Conservation (phyloP, 2,329 filamentous ascomycete genomes). For the Trichoderma harzianum region DNA sequence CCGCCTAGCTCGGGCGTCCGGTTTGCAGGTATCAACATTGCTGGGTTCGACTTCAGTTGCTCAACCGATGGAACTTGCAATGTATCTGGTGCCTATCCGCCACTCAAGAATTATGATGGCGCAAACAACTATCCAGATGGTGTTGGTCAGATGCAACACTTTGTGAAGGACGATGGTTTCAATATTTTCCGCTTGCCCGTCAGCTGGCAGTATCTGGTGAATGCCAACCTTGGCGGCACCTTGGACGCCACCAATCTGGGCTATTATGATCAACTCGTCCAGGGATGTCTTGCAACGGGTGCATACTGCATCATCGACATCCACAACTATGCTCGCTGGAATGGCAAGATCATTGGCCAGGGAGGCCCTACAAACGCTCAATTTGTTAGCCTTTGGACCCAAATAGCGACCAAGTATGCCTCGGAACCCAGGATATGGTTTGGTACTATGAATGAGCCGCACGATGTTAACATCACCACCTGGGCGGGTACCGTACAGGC, state of each 20-base stretch:
- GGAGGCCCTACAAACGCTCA: slow-evolving; percentile 57
- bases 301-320: slow-evolving; percentile 55
- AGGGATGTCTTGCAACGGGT: slow-evolving; percentile 51
- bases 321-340: slow-evolving; percentile 56
- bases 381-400: slow-evolving; percentile 55
- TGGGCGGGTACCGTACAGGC: slow-evolving; percentile 59
- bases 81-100: slow-evolving; percentile 28
- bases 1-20: background rate
- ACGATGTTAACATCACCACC: slow-evolving; percentile 49
- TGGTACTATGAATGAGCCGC: slow-evolving; percentile 66
- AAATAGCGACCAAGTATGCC: slow-evolving; percentile 41
- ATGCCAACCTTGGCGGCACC: slow-evolving; percentile 43
- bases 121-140: slow-evolving; percentile 31
- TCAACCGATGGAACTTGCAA: slow-evolving; percentile 36
- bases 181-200: slow-evolving; percentile 51
- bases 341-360: slow-evolving; percentile 59
- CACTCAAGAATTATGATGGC: slow-evolving; percentile 26
- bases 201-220: slow-evolving; percentile 55
- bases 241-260: slow-evolving; percentile 45
- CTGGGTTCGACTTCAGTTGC: slow-evolving; percentile 39
- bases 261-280: slow-evolving; percentile 51
- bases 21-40: slow-evolving; percentile 8
- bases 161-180: slow-evolving; percentile 44
- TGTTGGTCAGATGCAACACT: slow-evolving; percentile 52
- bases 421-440: slow-evolving; percentile 56